Conservation (phyloP, 2,329 filamentous ascomycete genomes). For the Stagonosporopsis cucurbitacearum region DNA sequence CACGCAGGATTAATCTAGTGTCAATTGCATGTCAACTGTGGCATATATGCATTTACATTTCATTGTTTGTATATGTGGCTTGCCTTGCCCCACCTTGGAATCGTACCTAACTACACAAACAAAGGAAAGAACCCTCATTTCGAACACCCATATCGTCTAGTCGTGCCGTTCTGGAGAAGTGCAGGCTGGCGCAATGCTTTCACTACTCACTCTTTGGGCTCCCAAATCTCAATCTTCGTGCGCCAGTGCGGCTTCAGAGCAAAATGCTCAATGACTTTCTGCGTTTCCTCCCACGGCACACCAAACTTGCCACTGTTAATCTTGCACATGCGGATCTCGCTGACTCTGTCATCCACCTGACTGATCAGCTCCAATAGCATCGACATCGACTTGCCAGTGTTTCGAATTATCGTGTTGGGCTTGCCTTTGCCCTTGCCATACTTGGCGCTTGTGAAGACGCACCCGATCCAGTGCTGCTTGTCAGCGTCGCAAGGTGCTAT, state of each 20-base stretch:
- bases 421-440: conserved; percentile 56
- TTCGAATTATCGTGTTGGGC: conserved; percentile 54
- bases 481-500: conserved; percentile 57
- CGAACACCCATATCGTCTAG: neutral
- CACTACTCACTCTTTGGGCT: conserved; percentile 6
- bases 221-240: conserved; percentile 38
- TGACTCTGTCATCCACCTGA: conserved; percentile 29
- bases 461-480: conserved; percentile 61
- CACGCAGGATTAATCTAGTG: neutral
- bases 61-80: conserved; percentile 7
- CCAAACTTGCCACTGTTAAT: conserved; percentile 66
- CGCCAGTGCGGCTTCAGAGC: conserved; percentile 31
- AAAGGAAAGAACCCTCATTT: neutral
- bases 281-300: conserved; percentile 61
- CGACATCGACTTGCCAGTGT: conserved; percentile 57
- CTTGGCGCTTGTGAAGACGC: conserved; percentile 62
- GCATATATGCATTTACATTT: neutral
- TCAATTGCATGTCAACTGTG: too few species aligned
- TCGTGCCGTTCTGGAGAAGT: neutral
- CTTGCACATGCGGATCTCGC: conserved; percentile 56
- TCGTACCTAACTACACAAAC: neutral
- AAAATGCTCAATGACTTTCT: conserved; percentile 48
- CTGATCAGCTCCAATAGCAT: conserved; percentile 56
- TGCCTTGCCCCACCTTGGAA: conserved; percentile 6
- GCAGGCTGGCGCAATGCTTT: neutral